phyloP scores from a whole-genome alignment of 2,329 filamentous ascomycete genomes.

The Aspergillus ustus region DNA sequence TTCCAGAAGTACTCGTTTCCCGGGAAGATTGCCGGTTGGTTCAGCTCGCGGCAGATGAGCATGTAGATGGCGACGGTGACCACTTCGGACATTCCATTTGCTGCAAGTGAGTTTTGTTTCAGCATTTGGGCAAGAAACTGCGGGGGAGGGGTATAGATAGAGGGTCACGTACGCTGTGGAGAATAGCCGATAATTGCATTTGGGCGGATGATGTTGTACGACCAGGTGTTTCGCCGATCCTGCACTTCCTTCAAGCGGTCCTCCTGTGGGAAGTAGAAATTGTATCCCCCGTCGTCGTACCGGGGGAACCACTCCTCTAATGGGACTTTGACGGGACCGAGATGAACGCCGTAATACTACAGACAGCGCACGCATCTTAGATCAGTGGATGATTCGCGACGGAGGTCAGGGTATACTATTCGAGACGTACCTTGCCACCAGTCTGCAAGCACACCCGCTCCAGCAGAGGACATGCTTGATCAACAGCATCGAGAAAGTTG shows the following conservation, averaged over 20 bases:
- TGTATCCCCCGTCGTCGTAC: constrained; percentile 26
- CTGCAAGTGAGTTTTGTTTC: constrained; percentile 9
- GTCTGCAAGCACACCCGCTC: constrained; percentile 36
- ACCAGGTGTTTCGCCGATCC: constrained; percentile 25
- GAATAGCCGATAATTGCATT: constrained; percentile 36
- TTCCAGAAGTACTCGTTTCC: constrained; percentile 36
- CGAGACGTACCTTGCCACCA: constrained; percentile 35
- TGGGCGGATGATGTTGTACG: constrained; percentile 35
- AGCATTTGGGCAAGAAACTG: too few relatives aligned
- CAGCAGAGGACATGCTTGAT: constrained; percentile 27
- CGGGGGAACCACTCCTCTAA: constrained; percentile 27
- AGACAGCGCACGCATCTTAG: too few relatives aligned
- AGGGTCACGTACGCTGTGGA: constrained; percentile 27
- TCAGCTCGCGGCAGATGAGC: constrained; percentile 32
- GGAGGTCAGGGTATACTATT: too few relatives aligned
- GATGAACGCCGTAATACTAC: constrained; percentile 38
- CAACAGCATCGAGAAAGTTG: constrained; percentile 38
- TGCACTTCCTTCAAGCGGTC: constrained; percentile 26
- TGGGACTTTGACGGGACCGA: constrained; percentile 30
- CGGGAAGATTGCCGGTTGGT: constrained; percentile 27
- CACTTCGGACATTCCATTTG: constrained; percentile 36
- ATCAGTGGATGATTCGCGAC: too few relatives aligned
- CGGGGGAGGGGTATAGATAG: too few relatives aligned
- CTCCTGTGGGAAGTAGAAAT: constrained; percentile 32
- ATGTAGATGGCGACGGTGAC: constrained; percentile 35